Evolutionary conservation across 208 protist species (phyloP).

Genomic region (Wallacemonas sp.): DNA sequence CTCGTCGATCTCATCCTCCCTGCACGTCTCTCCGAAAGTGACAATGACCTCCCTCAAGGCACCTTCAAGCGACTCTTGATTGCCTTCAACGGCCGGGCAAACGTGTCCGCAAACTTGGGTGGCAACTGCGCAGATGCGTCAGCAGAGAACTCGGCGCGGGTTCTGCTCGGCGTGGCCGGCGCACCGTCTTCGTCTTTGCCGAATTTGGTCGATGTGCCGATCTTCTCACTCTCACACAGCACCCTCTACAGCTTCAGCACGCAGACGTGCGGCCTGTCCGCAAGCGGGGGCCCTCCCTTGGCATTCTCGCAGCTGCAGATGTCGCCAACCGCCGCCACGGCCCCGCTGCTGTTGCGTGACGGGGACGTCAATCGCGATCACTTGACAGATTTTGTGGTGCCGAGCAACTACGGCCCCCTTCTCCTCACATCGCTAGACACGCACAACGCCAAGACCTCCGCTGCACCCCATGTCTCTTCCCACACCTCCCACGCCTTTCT

Average conservation of each 20-base stretch:
- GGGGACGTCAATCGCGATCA: slow-evolving; percentile 70
- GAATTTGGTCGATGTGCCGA: neutral
- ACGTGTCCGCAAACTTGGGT: neutral
- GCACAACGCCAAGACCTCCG: neutral
- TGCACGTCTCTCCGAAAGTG: slow-evolving; percentile 23
- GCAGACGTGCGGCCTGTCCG: neutral
- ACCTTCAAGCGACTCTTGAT: neutral
- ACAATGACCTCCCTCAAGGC: neutral
- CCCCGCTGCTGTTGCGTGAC: slow-evolving; percentile 49
- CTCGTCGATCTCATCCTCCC: slow-evolving; percentile 51
- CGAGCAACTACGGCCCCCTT: slow-evolving; percentile 61
- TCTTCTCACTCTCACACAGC: neutral
- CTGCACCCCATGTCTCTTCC: too few relatives aligned
- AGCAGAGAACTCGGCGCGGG: neutral
- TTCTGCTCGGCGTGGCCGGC: neutral
- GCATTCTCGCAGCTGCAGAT: neutral
- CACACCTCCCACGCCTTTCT: too few relatives aligned
- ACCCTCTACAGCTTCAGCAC: neutral
- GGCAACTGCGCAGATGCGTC: neutral
- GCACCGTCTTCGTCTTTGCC: too few relatives aligned
- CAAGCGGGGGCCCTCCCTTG: neutral
- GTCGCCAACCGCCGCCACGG: neutral
- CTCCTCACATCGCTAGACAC: slow-evolving; percentile 31
- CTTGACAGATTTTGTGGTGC: slow-evolving; percentile 51
- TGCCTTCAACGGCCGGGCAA: slow-evolving; percentile 3